A percentile compares a stretch with the other conserved stretches of the same genome.
Conservation (phyloP, 75 land plant species). For the Selaginella moellendorffii region DNA sequence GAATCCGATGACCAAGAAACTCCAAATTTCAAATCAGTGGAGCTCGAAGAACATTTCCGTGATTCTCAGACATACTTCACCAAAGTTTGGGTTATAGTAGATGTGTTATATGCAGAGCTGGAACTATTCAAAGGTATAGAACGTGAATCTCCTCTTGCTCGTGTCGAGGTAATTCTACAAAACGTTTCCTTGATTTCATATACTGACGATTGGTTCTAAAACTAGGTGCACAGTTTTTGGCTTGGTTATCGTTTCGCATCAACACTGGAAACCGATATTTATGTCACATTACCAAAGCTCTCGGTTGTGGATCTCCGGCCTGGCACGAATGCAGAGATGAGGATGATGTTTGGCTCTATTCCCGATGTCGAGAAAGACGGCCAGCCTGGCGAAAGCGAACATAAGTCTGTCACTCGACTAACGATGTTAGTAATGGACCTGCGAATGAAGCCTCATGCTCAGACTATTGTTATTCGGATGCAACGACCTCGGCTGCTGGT, state of each 20-base stretch:
- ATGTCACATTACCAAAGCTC: constrained; percentile 70
- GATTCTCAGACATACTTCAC: constrained; percentile 24
- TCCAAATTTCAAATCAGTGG: background rate
- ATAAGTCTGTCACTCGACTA: constrained; percentile 16
- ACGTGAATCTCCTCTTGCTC: constrained; percentile 69
- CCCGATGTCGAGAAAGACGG: constrained; percentile 34
- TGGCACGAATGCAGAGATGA: constrained; percentile 84
- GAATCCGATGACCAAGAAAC: constrained; percentile 16
- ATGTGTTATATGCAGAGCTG: constrained; percentile 52
- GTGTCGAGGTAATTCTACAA: constrained; percentile 45
- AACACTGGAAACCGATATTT: constrained; percentile 54
- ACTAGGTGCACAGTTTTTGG: constrained; percentile 93
- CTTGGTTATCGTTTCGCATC: constrained; percentile 71
- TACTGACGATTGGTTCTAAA: no score
- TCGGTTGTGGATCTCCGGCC: constrained; percentile 73
- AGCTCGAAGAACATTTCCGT: constrained; percentile 1
- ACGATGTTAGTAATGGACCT: constrained; percentile 87
- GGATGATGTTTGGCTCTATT: constrained; percentile 82
- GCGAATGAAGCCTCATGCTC: constrained; percentile 47
- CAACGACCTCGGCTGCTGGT: constrained; percentile 91
- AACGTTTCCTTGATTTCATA: constrained; percentile 27
- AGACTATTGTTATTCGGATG: constrained; percentile 64
- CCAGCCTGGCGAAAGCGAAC: no score
- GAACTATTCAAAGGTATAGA: constrained; percentile 60
- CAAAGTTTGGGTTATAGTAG: constrained; percentile 49